phyloP scores from a whole-genome alignment of 164 flowering plant genomes.

The Taxillus chinensis region DNA sequence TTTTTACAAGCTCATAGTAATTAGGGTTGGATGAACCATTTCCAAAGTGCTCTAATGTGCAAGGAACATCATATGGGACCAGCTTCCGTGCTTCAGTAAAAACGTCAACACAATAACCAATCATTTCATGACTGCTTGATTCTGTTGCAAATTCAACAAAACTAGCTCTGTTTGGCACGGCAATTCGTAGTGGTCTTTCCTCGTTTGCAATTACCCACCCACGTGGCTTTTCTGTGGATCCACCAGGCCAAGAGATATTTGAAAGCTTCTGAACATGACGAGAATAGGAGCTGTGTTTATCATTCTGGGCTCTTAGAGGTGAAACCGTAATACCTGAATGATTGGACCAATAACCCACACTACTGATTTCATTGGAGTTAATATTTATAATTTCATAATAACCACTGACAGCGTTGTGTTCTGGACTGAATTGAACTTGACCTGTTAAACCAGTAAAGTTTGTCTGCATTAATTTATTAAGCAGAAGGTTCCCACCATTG shows the following conservation, averaged over 20 bases:
- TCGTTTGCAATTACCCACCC: constrained; percentile 54
- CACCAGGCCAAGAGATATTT: constrained; percentile 59
- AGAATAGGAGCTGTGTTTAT: constrained; percentile 2
- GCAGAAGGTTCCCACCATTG: constrained; percentile 36
- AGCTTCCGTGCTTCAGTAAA: constrained; percentile 43
- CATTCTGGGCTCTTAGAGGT: constrained; percentile 26
- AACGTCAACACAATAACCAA: constrained; percentile 69
- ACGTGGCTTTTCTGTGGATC: constrained; percentile 39
- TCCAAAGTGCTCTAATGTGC: constrained; percentile 41
- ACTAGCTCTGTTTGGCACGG: constrained; percentile 49
- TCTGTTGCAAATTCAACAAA: constrained; percentile 49
- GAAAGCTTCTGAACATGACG: constrained; percentile 24
- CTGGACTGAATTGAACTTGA: constrained; percentile 33
- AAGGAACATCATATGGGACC: constrained; percentile 55
- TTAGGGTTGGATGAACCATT: constrained; percentile 57
- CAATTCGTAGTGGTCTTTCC: constrained; percentile 49
- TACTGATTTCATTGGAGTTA: constrained; percentile 11
- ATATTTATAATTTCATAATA: constrained; percentile 51
- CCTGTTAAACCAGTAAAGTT: constrained; percentile 58
- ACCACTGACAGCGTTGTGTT: constrained; percentile 22
- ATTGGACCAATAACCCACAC: constrained; percentile 61
- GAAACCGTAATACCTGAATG: constrained; percentile 35
- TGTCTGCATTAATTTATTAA: constrained; percentile 21
- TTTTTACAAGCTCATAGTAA: constrained; percentile 40
- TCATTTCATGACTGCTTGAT: constrained; percentile 19